These are phyloP conservation scores for Aspergillus neotritici DNA, from an alignment of 2,329 filamentous ascomycete genomes.

Conservation along the genomic window DNA sequence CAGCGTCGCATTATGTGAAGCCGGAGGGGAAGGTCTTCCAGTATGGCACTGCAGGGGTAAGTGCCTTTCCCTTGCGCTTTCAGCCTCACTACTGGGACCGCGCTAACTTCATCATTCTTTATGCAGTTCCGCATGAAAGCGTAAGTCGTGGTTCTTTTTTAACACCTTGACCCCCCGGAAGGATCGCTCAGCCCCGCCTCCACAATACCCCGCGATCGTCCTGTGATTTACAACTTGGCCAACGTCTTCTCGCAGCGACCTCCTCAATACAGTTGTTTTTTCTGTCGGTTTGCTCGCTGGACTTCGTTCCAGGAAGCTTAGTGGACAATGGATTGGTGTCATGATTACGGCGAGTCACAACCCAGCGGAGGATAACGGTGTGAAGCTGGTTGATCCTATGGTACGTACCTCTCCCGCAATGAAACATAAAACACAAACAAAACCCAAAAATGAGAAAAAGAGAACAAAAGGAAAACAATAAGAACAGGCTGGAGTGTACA, in stretches of 20 bases:
- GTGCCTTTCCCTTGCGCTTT: slow-evolving; percentile 23
- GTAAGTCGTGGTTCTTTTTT: slow-evolving; percentile 40
- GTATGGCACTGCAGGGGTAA: slow-evolving; percentile 58
- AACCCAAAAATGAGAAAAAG: slow-evolving; percentile 1
- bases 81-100: background rate
- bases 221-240: slow-evolving; percentile 32
- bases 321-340: slow-evolving; percentile 86
- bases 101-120: slow-evolving; percentile 15
- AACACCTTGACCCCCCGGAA: slow-evolving; percentile 11
- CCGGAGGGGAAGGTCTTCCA: slow-evolving; percentile 48
- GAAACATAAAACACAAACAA: background rate
- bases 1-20: slow-evolving; percentile 46
- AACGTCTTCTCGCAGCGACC: slow-evolving; percentile 48
- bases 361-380: slow-evolving; percentile 80
- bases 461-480: slow-evolving; percentile 6
- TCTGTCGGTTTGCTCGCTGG: slow-evolving; percentile 84
- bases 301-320: slow-evolving; percentile 82
- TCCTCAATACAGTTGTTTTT: slow-evolving; percentile 88
- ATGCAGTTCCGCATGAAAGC: slow-evolving; percentile 63
- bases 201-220: slow-evolving; percentile 28
- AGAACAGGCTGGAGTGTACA: background rate
- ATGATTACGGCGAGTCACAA: slow-evolving; percentile 97
- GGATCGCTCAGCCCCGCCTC: slow-evolving; percentile 25
- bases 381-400: slow-evolving; percentile 95
- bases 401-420: slow-evolving; percentile 31